Conservation (phyloP, 2,329 filamentous ascomycete species). For the Coniella vitis region DNA sequence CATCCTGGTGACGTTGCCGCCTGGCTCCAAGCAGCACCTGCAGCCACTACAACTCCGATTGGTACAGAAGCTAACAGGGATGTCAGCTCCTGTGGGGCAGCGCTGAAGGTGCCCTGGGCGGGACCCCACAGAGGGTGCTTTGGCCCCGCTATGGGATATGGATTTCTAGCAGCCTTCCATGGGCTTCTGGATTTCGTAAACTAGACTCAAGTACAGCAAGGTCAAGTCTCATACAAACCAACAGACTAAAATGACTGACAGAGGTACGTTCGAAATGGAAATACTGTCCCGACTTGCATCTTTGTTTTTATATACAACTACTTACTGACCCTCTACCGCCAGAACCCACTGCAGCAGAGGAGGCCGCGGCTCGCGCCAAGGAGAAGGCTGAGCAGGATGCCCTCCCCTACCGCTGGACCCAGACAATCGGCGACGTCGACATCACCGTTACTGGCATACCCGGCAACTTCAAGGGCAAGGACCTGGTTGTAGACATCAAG, state of each 20-base stretch:
- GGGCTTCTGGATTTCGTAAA: background rate
- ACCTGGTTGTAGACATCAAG: constrained; percentile 77
- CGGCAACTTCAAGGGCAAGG: constrained; percentile 74
- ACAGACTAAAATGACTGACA: constrained; percentile 34
- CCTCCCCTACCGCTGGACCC: constrained; percentile 95
- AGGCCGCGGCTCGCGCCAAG: constrained; percentile 55
- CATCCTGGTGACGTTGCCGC: background rate
- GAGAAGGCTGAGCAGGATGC: constrained; percentile 83
- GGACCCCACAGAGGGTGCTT: background rate
- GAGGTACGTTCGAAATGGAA: constrained; percentile 22
- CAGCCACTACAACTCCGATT: background rate
- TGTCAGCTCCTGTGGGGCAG: constrained; percentile 4
- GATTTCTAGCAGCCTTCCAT: constrained; percentile 13
- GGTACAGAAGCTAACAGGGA: background rate
- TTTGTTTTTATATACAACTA: background rate
- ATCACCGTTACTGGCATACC: constrained; percentile 66
- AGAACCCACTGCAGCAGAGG: constrained; percentile 50
- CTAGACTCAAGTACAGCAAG: too few species aligned
- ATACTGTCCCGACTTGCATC: background rate
- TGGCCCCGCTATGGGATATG: background rate
- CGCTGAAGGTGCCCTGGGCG: background rate
- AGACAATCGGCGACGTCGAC: constrained; percentile 85
- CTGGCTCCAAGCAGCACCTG: background rate
- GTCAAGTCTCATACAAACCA: constrained; percentile 1
- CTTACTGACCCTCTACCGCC: constrained; percentile 18